A percentile compares a stretch with the other conserved stretches of the same genome.
phyloP scores from a whole-genome alignment of 75 land plant genomes.

The Ceratopteris richardii region DNA sequence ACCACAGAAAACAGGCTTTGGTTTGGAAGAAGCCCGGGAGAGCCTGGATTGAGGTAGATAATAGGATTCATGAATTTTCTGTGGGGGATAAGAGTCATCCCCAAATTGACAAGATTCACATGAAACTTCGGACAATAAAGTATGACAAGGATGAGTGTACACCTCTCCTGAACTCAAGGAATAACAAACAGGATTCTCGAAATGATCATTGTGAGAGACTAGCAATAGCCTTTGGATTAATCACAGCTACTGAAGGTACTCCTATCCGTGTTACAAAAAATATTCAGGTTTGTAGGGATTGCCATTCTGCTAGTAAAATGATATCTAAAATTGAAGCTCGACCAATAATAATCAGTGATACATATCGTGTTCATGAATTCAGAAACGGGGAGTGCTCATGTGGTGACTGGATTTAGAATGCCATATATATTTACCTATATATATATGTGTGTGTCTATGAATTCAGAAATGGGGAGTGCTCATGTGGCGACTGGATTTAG shows the following conservation, averaged over 20 bases:
- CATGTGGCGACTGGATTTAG: constrained; percentile 8
- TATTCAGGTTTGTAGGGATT: constrained; percentile 5
- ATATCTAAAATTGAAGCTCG: constrained; percentile 9
- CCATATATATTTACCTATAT: neutral
- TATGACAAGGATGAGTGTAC: neutral
- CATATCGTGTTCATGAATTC: constrained; percentile 6
- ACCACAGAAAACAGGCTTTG: constrained; percentile 18
- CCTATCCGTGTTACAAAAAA: constrained; percentile 8
- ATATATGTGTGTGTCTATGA: constrained; percentile 1
- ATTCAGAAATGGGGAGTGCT: constrained; percentile 11
- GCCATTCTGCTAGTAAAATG: constrained; percentile 5
- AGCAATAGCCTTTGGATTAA: constrained; percentile 10
- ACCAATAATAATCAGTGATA: constrained; percentile 7
- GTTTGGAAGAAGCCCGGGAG: constrained; percentile 36
- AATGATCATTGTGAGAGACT: constrained; percentile 13
- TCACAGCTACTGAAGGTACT: neutral
- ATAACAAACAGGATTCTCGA: constrained; percentile 2
- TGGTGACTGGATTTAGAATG: constrained; percentile 3
- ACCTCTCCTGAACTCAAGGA: neutral
- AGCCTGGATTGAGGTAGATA: constrained; percentile 37
- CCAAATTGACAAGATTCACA: constrained; percentile 21
- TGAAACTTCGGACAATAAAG: constrained; percentile 15
- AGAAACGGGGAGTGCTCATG: constrained; percentile 11
- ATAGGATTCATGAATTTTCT: constrained; percentile 39
- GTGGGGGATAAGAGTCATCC: constrained; percentile 32